Base-by-base conservation (phyloP, 257 asterid genomes). In the Avicennia marina region DNA sequence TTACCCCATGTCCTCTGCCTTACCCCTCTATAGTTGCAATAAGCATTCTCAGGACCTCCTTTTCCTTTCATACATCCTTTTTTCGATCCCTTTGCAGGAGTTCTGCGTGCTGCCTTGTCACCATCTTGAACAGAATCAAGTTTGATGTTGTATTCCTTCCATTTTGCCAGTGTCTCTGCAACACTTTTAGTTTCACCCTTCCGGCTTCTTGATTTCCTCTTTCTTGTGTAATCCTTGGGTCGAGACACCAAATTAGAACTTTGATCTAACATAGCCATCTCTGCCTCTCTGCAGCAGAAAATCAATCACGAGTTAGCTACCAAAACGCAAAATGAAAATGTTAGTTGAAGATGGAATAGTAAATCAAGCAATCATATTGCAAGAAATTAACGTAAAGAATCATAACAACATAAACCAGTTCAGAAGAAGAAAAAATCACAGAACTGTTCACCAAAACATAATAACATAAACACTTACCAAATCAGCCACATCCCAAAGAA, bases 1-100 rank as follows among this genome's bases (percentile, higher is more conserved):
- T 78, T 81, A 9, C 89, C 86, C 89, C 89, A 81, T 0, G 83
- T 81, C 60, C 89, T 70, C 78, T 81, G 89, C 64, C 89, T 74
- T 8, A 81, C 89, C 2, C 89, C 89, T 58, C 89, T 70, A 33
- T 70, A 81, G 33, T 67, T 81, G 69, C 75, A 78, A 17, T 54
- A 58, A 7, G 73, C 22, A 43, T 81, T 81, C 3, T 81, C 86
- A 0, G 89, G 86, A 15, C 89, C 89, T 0, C 89, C 89, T 71
- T 81, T 81, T 1, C 89, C 89, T 49, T 73, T 78, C 89, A 81
- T 81, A 57, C 89, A 81, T 12, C 89, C 89, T 25, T 81, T 81
- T 17, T 78, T 81, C 1, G 89, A 78, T 9, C 89, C 89, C 75
- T 81, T 81, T 0, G 86, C 89, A 1, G 89, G 89, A 13, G 77